Percentiles rank a stretch among this genome's conserved stretches.
Evolutionary conservation across 108 stramenopile species (phyloP).

Genomic region (Cyclotella atomus): DNA sequence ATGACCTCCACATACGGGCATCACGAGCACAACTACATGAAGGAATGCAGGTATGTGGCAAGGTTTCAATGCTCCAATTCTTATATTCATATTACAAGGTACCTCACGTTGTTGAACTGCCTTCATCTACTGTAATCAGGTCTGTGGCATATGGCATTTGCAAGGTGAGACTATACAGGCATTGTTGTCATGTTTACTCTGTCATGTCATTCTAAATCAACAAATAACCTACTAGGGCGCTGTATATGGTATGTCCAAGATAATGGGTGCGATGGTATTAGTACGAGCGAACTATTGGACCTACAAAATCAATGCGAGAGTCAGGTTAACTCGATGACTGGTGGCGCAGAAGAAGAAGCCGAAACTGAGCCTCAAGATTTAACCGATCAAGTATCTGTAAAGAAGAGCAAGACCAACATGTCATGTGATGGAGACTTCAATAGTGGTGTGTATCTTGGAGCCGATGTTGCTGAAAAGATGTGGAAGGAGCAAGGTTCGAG

Average conservation of each 20-base stretch:
- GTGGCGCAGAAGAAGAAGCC: too few relatives aligned
- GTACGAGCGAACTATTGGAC: not conserved
- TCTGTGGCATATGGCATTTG: conserved; percentile 11
- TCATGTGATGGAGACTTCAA: conserved; percentile 1
- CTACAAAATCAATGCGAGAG: not conserved
- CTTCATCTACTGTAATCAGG: too few relatives aligned
- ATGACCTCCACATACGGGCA: not conserved
- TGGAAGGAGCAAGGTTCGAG: not conserved
- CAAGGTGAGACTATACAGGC: not conserved
- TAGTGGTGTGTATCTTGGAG: not conserved
- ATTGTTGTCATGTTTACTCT: too few relatives aligned
- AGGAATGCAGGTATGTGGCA: too few relatives aligned
- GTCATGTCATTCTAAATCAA: too few relatives aligned
- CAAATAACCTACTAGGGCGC: too few relatives aligned
- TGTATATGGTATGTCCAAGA: not conserved
- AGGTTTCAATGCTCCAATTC: not conserved
- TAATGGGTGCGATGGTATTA: conserved; percentile 3
- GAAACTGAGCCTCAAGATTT: too few relatives aligned
- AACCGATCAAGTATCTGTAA: too few relatives aligned
- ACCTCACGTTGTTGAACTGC: too few relatives aligned
- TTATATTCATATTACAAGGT: too few relatives aligned
- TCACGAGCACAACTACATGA: conserved; percentile 9
- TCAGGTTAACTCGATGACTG: conserved; percentile 19
- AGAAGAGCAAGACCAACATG: too few relatives aligned
- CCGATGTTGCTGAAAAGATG: not conserved